A percentile compares a stretch with the other conserved stretches of the same genome.
Conservation (phyloP, 257 asterid species). For the Linaria vulgaris region DNA sequence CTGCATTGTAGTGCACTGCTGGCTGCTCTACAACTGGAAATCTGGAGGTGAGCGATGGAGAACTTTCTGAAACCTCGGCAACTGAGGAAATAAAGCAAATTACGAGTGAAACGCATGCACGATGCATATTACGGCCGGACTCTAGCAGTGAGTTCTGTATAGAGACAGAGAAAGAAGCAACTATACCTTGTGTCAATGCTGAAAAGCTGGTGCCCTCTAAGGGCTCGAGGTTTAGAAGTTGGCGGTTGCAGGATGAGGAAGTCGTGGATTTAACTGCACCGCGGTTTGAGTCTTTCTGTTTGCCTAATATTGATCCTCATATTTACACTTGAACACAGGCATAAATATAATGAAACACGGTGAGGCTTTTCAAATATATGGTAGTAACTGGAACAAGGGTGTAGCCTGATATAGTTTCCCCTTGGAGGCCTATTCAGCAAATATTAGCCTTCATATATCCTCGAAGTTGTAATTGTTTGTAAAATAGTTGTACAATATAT, state of each 20-base stretch:
- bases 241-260: conserved; percentile 53
- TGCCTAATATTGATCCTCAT: conserved; percentile 39
- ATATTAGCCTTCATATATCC: no score
- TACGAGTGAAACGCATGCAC: conserved; percentile 41
- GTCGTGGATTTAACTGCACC: conserved; percentile 85
- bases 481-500: no score
- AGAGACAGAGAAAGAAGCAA: conserved; percentile 29
- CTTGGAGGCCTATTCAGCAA: no score
- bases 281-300: conserved; percentile 66
- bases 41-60: conserved; percentile 23
- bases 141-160: conserved; percentile 23
- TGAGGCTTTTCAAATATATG: no score
- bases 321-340: not conserved
- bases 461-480: no score
- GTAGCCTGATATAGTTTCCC: no score
- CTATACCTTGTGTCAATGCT: conserved; percentile 30
- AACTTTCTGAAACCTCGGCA: conserved; percentile 26
- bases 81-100: conserved; percentile 66
- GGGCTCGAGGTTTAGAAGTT: conserved; percentile 32
- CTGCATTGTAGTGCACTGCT: conserved; percentile 31
- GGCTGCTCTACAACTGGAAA: conserved; percentile 26
- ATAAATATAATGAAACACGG: no score
- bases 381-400: no score
- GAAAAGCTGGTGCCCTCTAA: conserved; percentile 44
- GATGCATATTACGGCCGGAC: conserved; percentile 24